These are phyloP conservation scores for Xylaria cubensis DNA, from an alignment of 495 filamentous ascomycete genomes.

Conservation along the genomic window DNA sequence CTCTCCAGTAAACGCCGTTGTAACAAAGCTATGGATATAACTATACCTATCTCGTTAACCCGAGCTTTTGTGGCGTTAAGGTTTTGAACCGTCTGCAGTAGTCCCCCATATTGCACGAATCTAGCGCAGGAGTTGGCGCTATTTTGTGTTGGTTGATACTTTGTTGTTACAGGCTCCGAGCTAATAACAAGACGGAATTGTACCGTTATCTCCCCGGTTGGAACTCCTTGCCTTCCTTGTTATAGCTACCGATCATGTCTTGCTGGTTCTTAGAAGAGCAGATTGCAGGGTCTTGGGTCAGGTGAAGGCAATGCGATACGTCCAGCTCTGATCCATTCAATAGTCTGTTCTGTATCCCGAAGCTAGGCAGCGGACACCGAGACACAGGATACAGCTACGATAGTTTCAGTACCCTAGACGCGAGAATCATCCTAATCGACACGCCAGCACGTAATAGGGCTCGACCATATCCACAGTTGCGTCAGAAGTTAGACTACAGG, in stretches of 20 bases:
- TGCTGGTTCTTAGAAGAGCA: not conserved
- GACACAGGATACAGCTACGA: not conserved
- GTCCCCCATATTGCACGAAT: slow-evolving; percentile 4
- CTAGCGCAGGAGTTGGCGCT: slow-evolving; percentile 4
- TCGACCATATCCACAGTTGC: slow-evolving; percentile 9
- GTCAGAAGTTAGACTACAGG: slow-evolving; percentile 13
- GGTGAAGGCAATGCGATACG: not conserved
- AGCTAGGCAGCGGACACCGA: slow-evolving; percentile 8
- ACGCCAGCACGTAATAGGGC: not conserved
- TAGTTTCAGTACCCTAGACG: not conserved
- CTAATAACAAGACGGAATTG: not conserved
- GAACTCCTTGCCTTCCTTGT: slow-evolving; percentile 4
- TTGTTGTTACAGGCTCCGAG: not conserved
- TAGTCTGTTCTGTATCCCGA: not conserved
- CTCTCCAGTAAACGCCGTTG: not conserved
- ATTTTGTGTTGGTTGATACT: not conserved
- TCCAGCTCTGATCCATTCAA: not conserved
- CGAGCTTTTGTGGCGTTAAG: slow-evolving; percentile 19
- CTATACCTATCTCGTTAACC: slow-evolving; percentile 15
- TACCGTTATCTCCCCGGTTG: slow-evolving; percentile 2
- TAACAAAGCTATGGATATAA: not conserved
- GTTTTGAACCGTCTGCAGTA: slow-evolving; percentile 8
- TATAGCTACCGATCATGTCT: not conserved
- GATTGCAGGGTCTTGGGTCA: not conserved
- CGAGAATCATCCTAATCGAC: not conserved